Evolutionary conservation across 352 stramenopile species (phyloP), one percentile per base, ranked within the genome.

Genomic region (Hyaloperonospora brassicae): DNA sequence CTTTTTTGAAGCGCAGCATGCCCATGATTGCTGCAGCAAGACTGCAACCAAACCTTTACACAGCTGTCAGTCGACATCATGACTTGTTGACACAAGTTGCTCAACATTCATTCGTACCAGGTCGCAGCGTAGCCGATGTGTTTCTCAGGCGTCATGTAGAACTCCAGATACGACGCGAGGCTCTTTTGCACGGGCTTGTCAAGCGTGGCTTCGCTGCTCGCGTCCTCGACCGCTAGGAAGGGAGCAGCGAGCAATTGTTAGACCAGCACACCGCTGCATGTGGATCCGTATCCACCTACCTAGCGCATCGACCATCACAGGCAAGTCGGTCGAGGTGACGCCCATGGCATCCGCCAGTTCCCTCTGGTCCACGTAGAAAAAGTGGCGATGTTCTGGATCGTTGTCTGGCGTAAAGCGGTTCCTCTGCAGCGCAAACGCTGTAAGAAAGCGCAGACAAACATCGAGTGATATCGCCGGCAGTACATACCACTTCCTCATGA

Each of bases 91-190:
- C 23, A 22, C 39, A 34, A 8, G 8, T 8, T 34, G n/a, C 39
- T 5, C 2, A 44, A 22, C 2, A 22, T 17, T 39, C 5, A 7
- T 39, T 34, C 70, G 42, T 78, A 93, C 84, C 84, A 94, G 5
- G 82, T 94, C 23, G 70, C 76, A 2, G 84, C 84, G 47, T 94
- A 94, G 35, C 76, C 82, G 3, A 77, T 81, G 61, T 94, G 84
- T 62, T 92, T 94, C 47, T 82, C 70, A 22, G 84, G 84, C 5
- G 84, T 91, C 84, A 94, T 94, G 79, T 94, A 92, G 56, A 94
- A 94, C 46, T 88, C 79, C 52, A 86, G 55, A 64, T 91, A 94
- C 35, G 79, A 89, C 21, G 73, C 63, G 27, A 89, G 64, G 39
- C 67, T 86, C 62, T 94, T 94, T 58, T 78, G 79, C 21, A 89